A percentile compares a stretch with the other conserved stretches of the same genome.
Evolutionary conservation across 768 basidiomycete species (phyloP).

Genomic region (Lactarius pseudohatsudake): DNA sequence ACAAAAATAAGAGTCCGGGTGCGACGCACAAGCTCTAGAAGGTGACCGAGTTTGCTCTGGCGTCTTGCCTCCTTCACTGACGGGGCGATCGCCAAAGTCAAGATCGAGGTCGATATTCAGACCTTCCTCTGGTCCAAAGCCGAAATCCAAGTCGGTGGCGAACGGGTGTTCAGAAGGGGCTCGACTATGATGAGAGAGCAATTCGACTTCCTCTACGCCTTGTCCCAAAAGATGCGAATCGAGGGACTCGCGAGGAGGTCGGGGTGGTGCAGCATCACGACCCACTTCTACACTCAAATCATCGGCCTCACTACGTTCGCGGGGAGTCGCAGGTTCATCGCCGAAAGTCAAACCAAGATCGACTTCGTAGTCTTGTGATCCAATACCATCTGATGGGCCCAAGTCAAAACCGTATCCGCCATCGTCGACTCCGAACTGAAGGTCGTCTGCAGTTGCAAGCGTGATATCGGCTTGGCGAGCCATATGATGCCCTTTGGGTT

Average conservation of each 20-base stretch:
- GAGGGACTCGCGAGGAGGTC: slow-evolving; percentile 53
- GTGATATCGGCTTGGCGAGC: slow-evolving; percentile 88
- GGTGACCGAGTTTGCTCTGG: slow-evolving; percentile 61
- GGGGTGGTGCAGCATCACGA: slow-evolving; percentile 60
- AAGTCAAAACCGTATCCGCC: slow-evolving; percentile 70
- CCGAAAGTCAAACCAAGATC: slow-evolving; percentile 81
- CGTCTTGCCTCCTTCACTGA: slow-evolving; percentile 49
- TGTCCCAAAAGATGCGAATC: slow-evolving; percentile 59
- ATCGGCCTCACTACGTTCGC: slow-evolving; percentile 45
- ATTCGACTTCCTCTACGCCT: slow-evolving; percentile 56
- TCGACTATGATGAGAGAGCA: slow-evolving; percentile 63
- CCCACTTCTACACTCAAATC: slow-evolving; percentile 71
- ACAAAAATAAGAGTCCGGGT: background rate
- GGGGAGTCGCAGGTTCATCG: slow-evolving; percentile 38
- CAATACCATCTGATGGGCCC: slow-evolving; percentile 78
- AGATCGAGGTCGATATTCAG: slow-evolving; percentile 68
- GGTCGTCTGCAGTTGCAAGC: slow-evolving; percentile 73
- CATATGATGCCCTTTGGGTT: slow-evolving; percentile 73
- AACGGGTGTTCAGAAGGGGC: slow-evolving; percentile 69
- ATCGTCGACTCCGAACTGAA: slow-evolving; percentile 62
- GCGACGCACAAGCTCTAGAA: slow-evolving; percentile 57
- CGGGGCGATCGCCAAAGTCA: slow-evolving; percentile 60
- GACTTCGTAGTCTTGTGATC: slow-evolving; percentile 78
- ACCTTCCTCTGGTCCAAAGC: slow-evolving; percentile 44
- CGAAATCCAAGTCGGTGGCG: slow-evolving; percentile 50